Conservation (phyloP, 192 early-diverging fungal genomes). For the Funneliformis mosseae region DNA sequence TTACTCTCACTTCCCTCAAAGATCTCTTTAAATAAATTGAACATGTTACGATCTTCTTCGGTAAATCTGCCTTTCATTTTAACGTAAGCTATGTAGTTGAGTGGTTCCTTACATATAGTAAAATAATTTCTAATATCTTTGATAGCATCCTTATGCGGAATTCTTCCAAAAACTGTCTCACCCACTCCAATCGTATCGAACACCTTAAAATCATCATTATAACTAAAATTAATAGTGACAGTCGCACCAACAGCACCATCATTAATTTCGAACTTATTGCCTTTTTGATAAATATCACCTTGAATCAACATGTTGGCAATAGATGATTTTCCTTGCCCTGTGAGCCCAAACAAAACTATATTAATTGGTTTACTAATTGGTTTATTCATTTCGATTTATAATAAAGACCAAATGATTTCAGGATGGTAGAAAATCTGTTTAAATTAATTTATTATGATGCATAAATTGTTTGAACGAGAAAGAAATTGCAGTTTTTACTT, state of each 20-base stretch:
- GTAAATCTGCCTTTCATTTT: constrained; percentile 22
- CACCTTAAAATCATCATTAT: constrained; percentile 20
- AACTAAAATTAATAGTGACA: not conserved
- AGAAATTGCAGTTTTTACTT: too few relatives aligned
- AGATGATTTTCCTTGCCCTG: constrained; percentile 34
- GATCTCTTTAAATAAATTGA: constrained; percentile 32
- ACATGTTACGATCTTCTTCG: constrained; percentile 22
- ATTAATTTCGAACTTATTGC: not conserved
- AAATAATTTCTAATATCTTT: constrained; percentile 20
- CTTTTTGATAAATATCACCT: constrained; percentile 16
- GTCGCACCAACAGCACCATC: constrained; percentile 22
- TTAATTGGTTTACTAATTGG: too few relatives aligned
- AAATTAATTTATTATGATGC: too few relatives aligned
- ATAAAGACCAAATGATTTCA: too few relatives aligned
- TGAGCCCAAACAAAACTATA: constrained; percentile 28
- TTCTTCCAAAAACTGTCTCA: not conserved
- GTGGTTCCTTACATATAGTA: not conserved
- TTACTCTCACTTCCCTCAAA: constrained; percentile 29
- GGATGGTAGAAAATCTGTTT: too few relatives aligned
- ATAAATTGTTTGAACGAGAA: too few relatives aligned
- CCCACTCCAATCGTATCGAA: constrained; percentile 36
- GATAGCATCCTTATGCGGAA: not conserved
- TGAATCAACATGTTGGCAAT: constrained; percentile 34
- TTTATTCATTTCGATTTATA: too few relatives aligned
- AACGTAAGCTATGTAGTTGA: constrained; percentile 34